phyloP scores from a whole-genome alignment of 2,329 filamentous ascomycete genomes.

The Trichoderma gracile region DNA sequence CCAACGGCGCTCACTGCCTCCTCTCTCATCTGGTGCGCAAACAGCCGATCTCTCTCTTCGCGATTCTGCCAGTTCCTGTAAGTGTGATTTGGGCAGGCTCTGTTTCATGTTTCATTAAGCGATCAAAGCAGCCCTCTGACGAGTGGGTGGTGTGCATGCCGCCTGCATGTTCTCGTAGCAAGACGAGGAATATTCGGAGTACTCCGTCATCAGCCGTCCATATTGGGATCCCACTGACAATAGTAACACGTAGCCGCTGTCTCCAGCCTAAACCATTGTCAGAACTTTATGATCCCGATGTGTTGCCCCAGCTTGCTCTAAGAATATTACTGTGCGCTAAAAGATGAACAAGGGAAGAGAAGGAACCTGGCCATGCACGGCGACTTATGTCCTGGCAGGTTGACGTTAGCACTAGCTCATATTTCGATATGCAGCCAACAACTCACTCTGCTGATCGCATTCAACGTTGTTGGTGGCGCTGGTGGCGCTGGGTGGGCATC shows the following conservation, averaged over 20 bases:
- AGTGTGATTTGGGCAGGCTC: background rate
- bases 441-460: background rate
- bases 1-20: background rate
- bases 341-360: background rate
- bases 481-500: slow-evolving; percentile 10
- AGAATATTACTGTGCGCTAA: slow-evolving; percentile 1
- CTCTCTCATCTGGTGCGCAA: background rate
- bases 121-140: background rate
- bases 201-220: slow-evolving; percentile 12
- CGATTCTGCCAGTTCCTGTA: background rate
- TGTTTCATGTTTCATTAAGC: slow-evolving; percentile 17
- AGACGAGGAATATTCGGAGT: slow-evolving; percentile 13
- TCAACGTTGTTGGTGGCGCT: slow-evolving; percentile 19
- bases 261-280: slow-evolving; percentile 24
- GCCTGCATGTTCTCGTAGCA: slow-evolving; percentile 7
- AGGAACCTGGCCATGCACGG: background rate
- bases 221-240: slow-evolving; percentile 24
- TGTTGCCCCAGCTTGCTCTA: slow-evolving; percentile 16
- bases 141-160: slow-evolving; percentile 15
- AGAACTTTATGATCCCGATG: slow-evolving; percentile 5
- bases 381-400: slow-evolving; percentile 7
- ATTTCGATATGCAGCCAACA: background rate
- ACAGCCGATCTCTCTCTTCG: background rate
- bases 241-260: slow-evolving; percentile 20
- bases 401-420: slow-evolving; percentile 2